Percentiles rank a stretch among this genome's conserved stretches.
phyloP scores from a whole-genome alignment of 371 early-diverging fungal species.

The Thermomucor indicae-seudaticae region DNA sequence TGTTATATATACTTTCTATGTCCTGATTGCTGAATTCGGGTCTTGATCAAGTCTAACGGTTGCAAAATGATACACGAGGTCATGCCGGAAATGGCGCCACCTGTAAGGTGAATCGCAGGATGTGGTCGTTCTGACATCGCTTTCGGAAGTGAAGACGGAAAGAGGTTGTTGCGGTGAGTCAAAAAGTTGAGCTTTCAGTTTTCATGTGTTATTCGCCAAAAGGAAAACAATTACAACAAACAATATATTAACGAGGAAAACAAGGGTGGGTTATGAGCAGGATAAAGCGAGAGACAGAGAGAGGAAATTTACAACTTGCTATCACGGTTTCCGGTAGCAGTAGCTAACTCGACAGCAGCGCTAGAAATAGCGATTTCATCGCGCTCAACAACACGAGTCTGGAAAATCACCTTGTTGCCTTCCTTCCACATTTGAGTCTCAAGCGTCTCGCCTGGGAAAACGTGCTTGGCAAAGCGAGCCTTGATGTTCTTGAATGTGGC shows the following conservation, averaged over 20 bases:
- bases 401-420: slow-evolving; percentile 85
- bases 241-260: background rate
- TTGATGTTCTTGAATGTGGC: slow-evolving; percentile 79
- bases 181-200: too few relatives aligned
- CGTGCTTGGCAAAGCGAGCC: slow-evolving; percentile 87
- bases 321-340: slow-evolving; percentile 25
- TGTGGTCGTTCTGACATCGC: too few relatives aligned
- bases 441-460: slow-evolving; percentile 96
- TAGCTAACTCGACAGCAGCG: slow-evolving; percentile 76
- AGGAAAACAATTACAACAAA: background rate
- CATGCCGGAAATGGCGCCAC: slow-evolving; percentile 82
- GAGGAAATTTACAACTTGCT: slow-evolving; percentile 30
- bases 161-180: too few relatives aligned
- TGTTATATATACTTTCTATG: slow-evolving; percentile 24
- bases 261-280: background rate
- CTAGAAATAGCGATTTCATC: slow-evolving; percentile 81
- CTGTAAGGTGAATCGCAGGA: slow-evolving; percentile 60
- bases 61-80: slow-evolving; percentile 82
- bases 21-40: slow-evolving; percentile 72
- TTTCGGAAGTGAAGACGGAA: too few relatives aligned
- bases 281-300: background rate
- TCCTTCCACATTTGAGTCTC: slow-evolving; percentile 96
- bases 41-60: slow-evolving; percentile 91
- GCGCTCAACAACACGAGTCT: slow-evolving; percentile 89
- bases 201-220: too few relatives aligned